These are phyloP conservation scores for Diutina neorugosa DNA, from an alignment of 1,139 yeast species.

Conservation along the genomic window DNA sequence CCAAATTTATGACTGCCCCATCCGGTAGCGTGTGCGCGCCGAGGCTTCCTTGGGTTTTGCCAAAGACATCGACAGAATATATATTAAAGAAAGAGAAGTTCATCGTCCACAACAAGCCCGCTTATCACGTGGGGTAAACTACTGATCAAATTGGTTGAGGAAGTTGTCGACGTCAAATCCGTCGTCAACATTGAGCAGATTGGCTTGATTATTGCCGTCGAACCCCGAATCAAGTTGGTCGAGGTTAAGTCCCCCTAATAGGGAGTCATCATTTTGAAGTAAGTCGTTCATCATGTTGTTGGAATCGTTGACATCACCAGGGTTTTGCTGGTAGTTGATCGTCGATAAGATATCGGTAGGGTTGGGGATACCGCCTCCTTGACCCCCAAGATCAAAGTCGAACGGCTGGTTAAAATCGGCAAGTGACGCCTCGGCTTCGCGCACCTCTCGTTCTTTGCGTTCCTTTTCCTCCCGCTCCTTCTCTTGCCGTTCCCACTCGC, in stretches of 20 bases:
- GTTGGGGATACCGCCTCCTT: constrained; percentile 18
- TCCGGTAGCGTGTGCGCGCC: background rate
- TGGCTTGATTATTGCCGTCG: constrained; percentile 12
- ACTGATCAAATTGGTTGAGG: constrained; percentile 30
- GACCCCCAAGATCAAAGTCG: constrained; percentile 19
- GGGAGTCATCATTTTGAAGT: constrained; percentile 31
- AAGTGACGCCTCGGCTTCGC: constrained; percentile 9
- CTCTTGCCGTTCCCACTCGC: constrained; percentile 5
- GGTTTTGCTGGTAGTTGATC: constrained; percentile 15
- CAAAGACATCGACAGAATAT: background rate
- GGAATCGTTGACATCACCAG: constrained; percentile 7
- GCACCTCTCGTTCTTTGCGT: constrained; percentile 8
- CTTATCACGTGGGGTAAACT: background rate
- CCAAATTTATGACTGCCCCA: background rate
- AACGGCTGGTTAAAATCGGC: constrained; percentile 15
- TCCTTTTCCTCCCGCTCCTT: constrained; percentile 8
- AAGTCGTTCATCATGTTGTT: constrained; percentile 19
- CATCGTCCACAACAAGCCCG: background rate
- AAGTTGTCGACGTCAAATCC: constrained; percentile 22
- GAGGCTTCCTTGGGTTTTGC: background rate
- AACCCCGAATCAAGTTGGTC: constrained; percentile 26
- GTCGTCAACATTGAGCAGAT: background rate
- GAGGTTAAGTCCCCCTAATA: constrained; percentile 34
- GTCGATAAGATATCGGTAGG: constrained; percentile 29
- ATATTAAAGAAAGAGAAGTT: background rate